phyloP scores from a whole-genome alignment of 2,329 filamentous ascomycete genomes.

The Xylariaceae sp. region DNA sequence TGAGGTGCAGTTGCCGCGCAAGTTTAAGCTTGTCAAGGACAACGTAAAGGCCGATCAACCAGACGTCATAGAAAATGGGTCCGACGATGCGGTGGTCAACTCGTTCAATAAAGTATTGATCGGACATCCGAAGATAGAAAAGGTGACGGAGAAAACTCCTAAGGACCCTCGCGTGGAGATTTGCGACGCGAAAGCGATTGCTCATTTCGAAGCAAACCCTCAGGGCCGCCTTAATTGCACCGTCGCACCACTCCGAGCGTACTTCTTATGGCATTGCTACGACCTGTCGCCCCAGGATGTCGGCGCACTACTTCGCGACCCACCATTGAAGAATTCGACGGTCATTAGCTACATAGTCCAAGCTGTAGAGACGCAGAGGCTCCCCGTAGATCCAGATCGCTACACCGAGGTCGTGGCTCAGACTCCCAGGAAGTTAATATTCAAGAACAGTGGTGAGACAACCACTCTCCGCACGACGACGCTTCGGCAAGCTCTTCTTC shows the following conservation, averaged over 20 bases:
- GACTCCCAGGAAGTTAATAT: too few species aligned
- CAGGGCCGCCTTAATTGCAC: constrained; percentile 1
- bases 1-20: not conserved
- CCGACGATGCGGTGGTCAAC: too few species aligned
- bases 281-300: constrained; percentile 45
- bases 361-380: constrained; percentile 40
- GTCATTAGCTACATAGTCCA: constrained; percentile 56
- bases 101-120: too few species aligned
- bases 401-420: not conserved
- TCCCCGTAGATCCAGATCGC: constrained; percentile 39
- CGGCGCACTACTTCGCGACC: constrained; percentile 52
- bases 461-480: too few species aligned
- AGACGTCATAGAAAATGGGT: too few species aligned
- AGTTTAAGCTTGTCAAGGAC: not conserved
- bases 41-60: too few species aligned
- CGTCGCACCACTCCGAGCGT: constrained; percentile 46
- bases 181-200: constrained; percentile 37
- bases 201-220: constrained; percentile 31
- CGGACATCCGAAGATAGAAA: too few species aligned
- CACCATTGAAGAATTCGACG: constrained; percentile 52
- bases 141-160: constrained; percentile 17
- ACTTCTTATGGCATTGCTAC: constrained; percentile 59
- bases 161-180: constrained; percentile 41
- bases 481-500: too few species aligned
- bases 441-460: too few species aligned